Conservation (phyloP, 768 basidiomycete genomes). For the Leccinum arenicola region DNA sequence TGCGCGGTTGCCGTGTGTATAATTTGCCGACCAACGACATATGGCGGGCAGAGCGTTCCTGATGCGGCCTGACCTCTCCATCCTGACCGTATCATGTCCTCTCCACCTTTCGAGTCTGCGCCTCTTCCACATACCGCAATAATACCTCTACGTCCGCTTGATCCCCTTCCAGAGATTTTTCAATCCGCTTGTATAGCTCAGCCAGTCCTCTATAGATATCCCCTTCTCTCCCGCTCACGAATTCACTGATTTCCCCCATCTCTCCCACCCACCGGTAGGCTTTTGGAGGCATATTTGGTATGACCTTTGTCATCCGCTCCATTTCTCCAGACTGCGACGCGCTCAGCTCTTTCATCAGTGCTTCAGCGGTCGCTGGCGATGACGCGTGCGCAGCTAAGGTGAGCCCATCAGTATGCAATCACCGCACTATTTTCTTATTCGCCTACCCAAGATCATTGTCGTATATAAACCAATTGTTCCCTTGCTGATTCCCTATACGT, state of each 20-base stretch:
- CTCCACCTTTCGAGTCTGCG: constrained; percentile 25
- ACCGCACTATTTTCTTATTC: not conserved
- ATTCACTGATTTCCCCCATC: constrained; percentile 61
- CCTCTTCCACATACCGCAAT: constrained; percentile 45
- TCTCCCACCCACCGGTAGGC: constrained; percentile 62
- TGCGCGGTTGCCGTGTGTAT: constrained; percentile 15
- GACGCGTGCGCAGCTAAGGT: constrained; percentile 49
- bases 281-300: constrained; percentile 57
- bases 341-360: constrained; percentile 48
- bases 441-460: constrained; percentile 55
- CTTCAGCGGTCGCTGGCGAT: constrained; percentile 60
- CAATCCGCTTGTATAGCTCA: constrained; percentile 43
- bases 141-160: constrained; percentile 40
- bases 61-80: not conserved
- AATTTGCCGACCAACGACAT: constrained; percentile 13
- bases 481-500: constrained; percentile 51
- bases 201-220: constrained; percentile 49
- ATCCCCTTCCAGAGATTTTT: constrained; percentile 37
- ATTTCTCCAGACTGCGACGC: constrained; percentile 46
- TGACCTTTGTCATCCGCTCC: constrained; percentile 33
- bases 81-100: not conserved
- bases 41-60: constrained; percentile 13
- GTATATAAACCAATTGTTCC: constrained; percentile 49
- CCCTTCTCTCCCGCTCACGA: constrained; percentile 46
- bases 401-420: constrained; percentile 1